phyloP scores from a whole-genome alignment of 371 early-diverging fungal species.

The Dichotomocladium elegans region DNA sequence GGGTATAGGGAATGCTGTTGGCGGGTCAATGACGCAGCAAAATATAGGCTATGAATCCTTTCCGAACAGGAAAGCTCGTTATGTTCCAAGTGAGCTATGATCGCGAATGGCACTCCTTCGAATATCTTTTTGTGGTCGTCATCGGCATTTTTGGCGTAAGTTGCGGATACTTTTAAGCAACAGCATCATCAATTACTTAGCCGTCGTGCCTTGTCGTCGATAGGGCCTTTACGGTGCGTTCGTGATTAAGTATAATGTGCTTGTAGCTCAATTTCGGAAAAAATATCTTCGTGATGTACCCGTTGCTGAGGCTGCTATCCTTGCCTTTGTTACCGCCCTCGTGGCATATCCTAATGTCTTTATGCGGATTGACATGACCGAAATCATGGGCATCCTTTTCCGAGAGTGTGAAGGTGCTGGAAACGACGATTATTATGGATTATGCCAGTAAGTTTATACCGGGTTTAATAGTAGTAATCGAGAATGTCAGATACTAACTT shows the following conservation, averaged over 20 bases:
- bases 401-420: constrained; percentile 73
- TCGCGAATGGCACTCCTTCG: constrained; percentile 88
- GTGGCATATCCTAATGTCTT: constrained; percentile 80
- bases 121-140: constrained; percentile 74
- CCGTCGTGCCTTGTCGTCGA: not conserved
- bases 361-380: constrained; percentile 81
- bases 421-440: constrained; percentile 55
- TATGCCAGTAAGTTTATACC: constrained; percentile 58
- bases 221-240: constrained; percentile 88
- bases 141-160: constrained; percentile 89
- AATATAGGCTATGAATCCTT: constrained; percentile 78
- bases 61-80: constrained; percentile 91
- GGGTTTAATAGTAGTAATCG: not conserved
- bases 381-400: constrained; percentile 80
- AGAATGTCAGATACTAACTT: not conserved
- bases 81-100: constrained; percentile 93
- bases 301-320: constrained; percentile 66
- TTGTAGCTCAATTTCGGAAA: constrained; percentile 67
- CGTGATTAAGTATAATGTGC: constrained; percentile 78
- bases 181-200: not conserved
- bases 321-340: constrained; percentile 72
- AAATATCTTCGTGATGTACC: constrained; percentile 61
- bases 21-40: not conserved
- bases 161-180: not conserved
- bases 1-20: not conserved